A percentile compares a stretch with the other conserved stretches of the same genome.
Conservation (phyloP, 2,329 filamentous ascomycete species). For the Apiospora marii region DNA sequence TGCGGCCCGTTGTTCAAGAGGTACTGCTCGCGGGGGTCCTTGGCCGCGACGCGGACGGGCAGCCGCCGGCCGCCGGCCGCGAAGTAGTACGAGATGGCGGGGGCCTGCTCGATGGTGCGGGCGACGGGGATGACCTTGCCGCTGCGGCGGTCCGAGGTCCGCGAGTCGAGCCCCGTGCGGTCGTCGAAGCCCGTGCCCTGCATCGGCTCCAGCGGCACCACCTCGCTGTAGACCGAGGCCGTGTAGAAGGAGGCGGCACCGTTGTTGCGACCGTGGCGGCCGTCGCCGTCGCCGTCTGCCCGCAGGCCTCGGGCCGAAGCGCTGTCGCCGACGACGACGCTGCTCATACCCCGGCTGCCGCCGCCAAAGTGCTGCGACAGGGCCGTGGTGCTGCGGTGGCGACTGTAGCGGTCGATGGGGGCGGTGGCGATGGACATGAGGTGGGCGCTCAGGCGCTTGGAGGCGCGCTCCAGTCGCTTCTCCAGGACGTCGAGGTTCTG, state of each 20-base stretch:
- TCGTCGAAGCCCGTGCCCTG: background rate
- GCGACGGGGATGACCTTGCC: background rate
- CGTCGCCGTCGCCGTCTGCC: no score
- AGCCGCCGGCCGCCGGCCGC: constrained; percentile 14
- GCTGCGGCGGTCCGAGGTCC: background rate
- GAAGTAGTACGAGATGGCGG: constrained; percentile 17
- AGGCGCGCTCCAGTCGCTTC: background rate
- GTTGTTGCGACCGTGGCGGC: no score
- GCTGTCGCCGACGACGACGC: background rate
- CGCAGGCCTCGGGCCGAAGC: no score
- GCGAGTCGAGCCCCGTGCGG: background rate
- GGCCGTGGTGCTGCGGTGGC: constrained; percentile 4
- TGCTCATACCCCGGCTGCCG: background rate
- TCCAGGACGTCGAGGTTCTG: constrained; percentile 5
- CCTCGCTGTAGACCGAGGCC: constrained; percentile 13
- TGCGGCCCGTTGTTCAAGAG: constrained; percentile 9
- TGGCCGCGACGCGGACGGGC: background rate
- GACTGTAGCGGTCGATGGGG: background rate
- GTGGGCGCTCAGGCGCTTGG: background rate
- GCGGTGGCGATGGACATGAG: background rate
- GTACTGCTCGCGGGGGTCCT: background rate
- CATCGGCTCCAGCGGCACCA: constrained; percentile 10
- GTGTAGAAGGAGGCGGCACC: background rate
- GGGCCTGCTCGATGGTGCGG: constrained; percentile 16
- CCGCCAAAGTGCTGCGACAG: background rate